These are phyloP conservation scores for Rhizopus delemar DNA, from an alignment of 371 early-diverging fungal species.

Conservation along the genomic window DNA sequence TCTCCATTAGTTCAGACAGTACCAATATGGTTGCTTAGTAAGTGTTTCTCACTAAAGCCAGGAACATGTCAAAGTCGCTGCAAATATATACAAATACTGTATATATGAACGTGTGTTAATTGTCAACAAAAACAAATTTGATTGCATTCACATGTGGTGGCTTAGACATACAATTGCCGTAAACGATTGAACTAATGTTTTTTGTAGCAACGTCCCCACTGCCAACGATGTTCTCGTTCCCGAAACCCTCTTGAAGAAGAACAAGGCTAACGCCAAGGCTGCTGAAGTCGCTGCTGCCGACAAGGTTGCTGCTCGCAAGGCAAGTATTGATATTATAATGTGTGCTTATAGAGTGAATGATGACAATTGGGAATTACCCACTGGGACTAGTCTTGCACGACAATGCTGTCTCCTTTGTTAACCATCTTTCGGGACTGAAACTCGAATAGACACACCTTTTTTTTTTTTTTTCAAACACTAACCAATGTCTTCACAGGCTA, in stretches of 20 bases:
- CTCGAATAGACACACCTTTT: neutral
- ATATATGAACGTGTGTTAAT: neutral
- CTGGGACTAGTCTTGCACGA: conserved; percentile 31
- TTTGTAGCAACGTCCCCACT: conserved; percentile 54
- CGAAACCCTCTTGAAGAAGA: conserved; percentile 96
- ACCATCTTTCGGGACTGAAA: conserved; percentile 74
- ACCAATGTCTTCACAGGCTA: conserved; percentile 53
- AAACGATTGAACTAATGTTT: neutral
- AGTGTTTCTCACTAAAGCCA: conserved; percentile 7
- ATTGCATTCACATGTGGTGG: conserved; percentile 4
- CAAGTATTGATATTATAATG: conserved; percentile 29
- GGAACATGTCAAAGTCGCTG: neutral
- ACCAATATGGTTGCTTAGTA: conserved; percentile 42
- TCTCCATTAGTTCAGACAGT: conserved; percentile 35
- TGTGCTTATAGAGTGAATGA: neutral
- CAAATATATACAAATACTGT: neutral
- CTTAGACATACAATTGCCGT: neutral
- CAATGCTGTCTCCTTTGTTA: conserved; percentile 48
- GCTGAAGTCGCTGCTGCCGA: conserved; percentile 73
- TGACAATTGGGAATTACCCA: conserved; percentile 2
- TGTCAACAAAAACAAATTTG: neutral
- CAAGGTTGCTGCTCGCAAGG: conserved; percentile 62
- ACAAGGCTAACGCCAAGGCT: conserved; percentile 84
- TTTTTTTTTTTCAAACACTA: neutral
- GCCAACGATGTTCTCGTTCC: conserved; percentile 76